Base-by-base conservation (phyloP, 495 filamentous ascomycete species). In the Hypoxylon fuscum region DNA sequence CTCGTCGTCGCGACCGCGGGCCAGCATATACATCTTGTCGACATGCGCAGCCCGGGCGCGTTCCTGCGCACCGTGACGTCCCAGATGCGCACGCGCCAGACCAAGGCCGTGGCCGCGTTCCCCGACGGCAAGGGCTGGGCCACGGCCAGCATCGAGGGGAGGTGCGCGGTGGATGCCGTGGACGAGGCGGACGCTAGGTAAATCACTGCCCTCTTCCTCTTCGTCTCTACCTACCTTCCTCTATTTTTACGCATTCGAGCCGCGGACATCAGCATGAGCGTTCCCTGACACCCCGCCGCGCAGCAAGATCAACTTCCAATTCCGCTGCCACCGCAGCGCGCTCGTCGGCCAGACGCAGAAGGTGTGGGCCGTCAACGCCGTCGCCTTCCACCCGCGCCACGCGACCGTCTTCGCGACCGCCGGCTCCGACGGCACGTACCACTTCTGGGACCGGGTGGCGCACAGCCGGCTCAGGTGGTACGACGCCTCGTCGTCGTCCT, bases 21-120 rank as follows among this genome's bases (percentile, higher is more conserved):
- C 66, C 85, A 92, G 34, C 92, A 93, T 72, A 93, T 97, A 78
- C 89, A 97, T 74, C 86, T 97, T 50, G 76, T 97, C 74, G 92
- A 95, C 74, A 85, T 98, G 32, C 85, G 87, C 66, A 87, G 93
- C 27, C 94, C 94, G 1, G 82, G 78, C 47, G 87, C 87, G 66
- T 87, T 96, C 78, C n/a, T n/a, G 92, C 92, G 81, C 25, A 82
- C 94, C 48, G 87, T 93, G 71, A 91, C 88, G 59, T 93, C 94
- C 4, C n/a, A n/a, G n/a, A n/a, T n/a, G n/a, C 83, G 97, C 44
- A 95, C 96, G 74, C 96, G 91, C 89, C 94, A 98, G 82, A 97
- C 94, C 3, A 82, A 93, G 60, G 90, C 92, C 52, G 88, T 97
- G 42, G 91, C 87, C 78, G 96, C 91, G 80, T 98, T 96, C 70